Conservation (phyloP, 257 asterid genomes). For the Solanum ahanhuiri region DNA sequence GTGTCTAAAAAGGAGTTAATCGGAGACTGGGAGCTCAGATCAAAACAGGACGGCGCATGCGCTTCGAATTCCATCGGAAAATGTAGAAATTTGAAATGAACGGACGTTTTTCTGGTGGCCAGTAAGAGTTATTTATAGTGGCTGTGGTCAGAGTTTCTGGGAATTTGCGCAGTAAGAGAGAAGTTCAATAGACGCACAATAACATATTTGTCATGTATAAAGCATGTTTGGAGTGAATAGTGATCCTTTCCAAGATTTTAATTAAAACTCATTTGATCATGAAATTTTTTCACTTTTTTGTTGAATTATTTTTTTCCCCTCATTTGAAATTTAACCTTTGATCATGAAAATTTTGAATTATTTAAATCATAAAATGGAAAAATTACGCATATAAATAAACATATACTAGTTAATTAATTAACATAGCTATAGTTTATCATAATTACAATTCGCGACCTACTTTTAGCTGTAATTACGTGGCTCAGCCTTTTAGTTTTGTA, state of each 20-base stretch:
- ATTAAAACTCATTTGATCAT: fast-evolving
- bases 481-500: no score
- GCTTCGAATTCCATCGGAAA: slow-evolving; percentile 47
- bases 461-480: no score
- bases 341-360: no score
- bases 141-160: neutral
- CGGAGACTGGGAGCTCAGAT: slow-evolving; percentile 18
- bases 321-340: no score
- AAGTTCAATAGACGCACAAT: neutral
- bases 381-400: no score
- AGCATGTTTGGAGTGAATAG: neutral
- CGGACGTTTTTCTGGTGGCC: neutral
- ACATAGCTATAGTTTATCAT: no score
- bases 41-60: slow-evolving; percentile 31
- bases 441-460: no score
- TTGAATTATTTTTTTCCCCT: no score
- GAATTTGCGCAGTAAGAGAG: neutral
- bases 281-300: neutral
- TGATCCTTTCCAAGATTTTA: neutral
- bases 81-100: neutral
- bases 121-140: neutral
- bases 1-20: slow-evolving; percentile 7
- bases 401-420: no score
- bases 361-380: no score
- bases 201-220: neutral